Base-by-base conservation (phyloP, 2,329 filamentous ascomycete species). In the Fusarium avenaceum region DNA sequence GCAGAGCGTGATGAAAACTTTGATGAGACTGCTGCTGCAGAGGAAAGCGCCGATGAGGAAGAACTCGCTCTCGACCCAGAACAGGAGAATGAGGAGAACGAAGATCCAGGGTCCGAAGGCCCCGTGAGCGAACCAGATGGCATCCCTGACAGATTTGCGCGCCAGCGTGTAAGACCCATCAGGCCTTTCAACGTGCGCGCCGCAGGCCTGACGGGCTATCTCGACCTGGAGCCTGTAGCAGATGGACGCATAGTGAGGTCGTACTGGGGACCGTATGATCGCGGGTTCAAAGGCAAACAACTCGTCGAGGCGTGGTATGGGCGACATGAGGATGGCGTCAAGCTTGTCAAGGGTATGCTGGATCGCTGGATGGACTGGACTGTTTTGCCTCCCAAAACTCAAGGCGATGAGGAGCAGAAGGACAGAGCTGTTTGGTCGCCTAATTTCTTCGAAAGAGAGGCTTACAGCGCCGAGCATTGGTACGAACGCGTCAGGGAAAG, bases 271-370 rank as follows among this genome's bases (percentile, higher is more conserved):
- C 76, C 77, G 2, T 81, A 79, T 51, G 76, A 79, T 32, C 71
- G 77, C 8, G 66, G 72, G 3, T 70, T 77, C 15, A 77, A 78
- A 38, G 76, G 77, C 19, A 74, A 76, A 8, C 69, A 75, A 3
- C 74, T 80, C 8, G 63, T 83, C 11, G 76, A 79, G 26, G 74
- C 78, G 32, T 80, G 82, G 77, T 85, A 82, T 65, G 82, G 82
- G 2, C 79, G 81, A 0, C 76, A 78, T 24, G 72, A 73, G 28
- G 70, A 76, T 9, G 72, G 76, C 9, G 72, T 83, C 57, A 75
- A 71, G 38, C 74, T 77, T 45, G 75, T 78, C 26, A 77, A 79
- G 71, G 75, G 74, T 28, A 72, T 83, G 70, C 71, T 82, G 30
- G 76, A 78, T 46, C 80, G 79, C n/a, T 84, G 81, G 81, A 73